Conservation (phyloP, 139 green algal genomes). For the Closterium sp. region DNA sequence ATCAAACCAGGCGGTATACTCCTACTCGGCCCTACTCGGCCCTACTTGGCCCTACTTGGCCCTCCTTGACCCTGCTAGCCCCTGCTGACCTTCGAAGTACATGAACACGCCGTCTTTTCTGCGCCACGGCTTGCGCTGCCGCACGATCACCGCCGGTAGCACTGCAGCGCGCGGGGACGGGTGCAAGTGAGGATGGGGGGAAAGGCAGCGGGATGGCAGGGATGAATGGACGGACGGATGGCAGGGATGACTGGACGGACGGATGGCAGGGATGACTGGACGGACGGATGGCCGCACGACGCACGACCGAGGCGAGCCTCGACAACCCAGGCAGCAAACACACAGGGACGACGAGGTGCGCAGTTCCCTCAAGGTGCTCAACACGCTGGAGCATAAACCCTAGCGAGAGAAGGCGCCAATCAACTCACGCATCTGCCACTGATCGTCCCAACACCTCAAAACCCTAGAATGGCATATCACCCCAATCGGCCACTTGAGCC, state of each 20-base stretch:
- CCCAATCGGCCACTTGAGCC: no score
- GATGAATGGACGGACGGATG: not conserved
- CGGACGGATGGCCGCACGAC: not conserved
- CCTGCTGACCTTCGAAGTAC: constrained; percentile 87
- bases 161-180: constrained; percentile 44
- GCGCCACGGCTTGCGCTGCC: constrained; percentile 97
- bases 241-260: not conserved
- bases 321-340: not conserved
- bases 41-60: not conserved
- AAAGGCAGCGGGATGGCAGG: not conserved
- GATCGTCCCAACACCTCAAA: not conserved
- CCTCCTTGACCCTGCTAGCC: not conserved
- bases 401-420: not conserved
- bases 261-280: not conserved
- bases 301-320: no score
- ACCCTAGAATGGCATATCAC: not conserved
- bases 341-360: no score
- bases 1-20: no score
- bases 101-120: constrained; percentile 98
- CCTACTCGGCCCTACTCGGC: not conserved
- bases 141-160: constrained; percentile 90
- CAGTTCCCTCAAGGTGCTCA: not conserved
- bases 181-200: not conserved
- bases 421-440: not conserved
- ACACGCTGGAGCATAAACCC: not conserved